Evolutionary conservation across 2,329 filamentous ascomycete genomes (phyloP), one percentile per base, ranked within the genome.

Genomic region (Pseudogymnoascus sp.): DNA sequence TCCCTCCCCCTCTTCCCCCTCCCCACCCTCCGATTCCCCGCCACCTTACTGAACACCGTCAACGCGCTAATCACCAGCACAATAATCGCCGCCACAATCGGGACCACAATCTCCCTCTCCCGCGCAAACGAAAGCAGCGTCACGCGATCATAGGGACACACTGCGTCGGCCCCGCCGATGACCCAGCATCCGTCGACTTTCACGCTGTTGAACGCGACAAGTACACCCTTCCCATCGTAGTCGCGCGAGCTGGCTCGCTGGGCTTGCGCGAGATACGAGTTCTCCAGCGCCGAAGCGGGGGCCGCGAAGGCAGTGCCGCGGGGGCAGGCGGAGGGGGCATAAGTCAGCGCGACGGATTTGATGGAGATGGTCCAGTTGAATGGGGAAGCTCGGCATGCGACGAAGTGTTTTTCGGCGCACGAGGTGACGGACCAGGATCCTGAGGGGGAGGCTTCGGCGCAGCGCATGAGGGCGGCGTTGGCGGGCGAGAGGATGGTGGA

Each of bases 21-120:
- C 68, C 78, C 79, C 67, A 80, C 81, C 44, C 78, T 77, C 64
- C 85, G 73, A 71, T 88, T 87, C 4, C 83, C 80, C 65, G 84
- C 85, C 70, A 83, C 86, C 70, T 88, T 88, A 60, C 85, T 81
- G 66, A 88, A 84, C 11, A 87, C 72, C 0, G 84, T 88, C 69
- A 88, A 71, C 0, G 79, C 81, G 0, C 83, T 80, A n/a, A 87
- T 72, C 17, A 87, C 75, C 59, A 87, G 78, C 1, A 88, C 83
- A 21, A 89, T 82, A 4, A 88, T 77, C 4, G 82, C 83, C 1
- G 84, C 85, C 21, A 88, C 80, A 0, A 82, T 82, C 1, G 86
- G 84, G 23, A 89, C 71, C 53, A 73, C 29, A 7, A 89, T 80
- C 7, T 79, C 76, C 29, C 77, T 74, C 46, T 76, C 76, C 38